These are phyloP conservation scores for Cudoniella acicularis DNA, from an alignment of 495 filamentous ascomycete species.

Conservation along the genomic window DNA sequence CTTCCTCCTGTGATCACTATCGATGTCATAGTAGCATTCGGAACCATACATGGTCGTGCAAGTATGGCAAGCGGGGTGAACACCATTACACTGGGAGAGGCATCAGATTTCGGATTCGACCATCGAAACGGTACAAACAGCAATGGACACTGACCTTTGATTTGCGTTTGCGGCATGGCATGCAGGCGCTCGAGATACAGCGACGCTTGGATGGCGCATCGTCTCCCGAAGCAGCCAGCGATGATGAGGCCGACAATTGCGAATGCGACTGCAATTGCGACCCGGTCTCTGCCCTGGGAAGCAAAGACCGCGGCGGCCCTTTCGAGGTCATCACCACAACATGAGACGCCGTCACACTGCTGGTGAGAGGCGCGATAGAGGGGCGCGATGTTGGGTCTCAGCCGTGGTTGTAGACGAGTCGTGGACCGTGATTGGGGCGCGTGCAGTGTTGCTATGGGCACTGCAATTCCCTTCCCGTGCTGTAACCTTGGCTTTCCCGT, in stretches of 20 bases:
- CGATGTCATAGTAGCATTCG: conserved; percentile 40
- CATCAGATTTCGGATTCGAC: neutral
- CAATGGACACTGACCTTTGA: conserved; percentile 36
- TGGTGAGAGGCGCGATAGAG: too few relatives aligned
- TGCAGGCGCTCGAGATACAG: conserved; percentile 41
- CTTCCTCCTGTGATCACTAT: conserved; percentile 39
- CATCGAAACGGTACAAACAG: neutral
- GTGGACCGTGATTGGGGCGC: neutral
- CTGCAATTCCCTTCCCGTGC: neutral
- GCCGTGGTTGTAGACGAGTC: neutral
- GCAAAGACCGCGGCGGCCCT: neutral
- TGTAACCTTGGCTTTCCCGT: neutral
- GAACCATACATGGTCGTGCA: conserved; percentile 43
- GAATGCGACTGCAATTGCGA: neutral
- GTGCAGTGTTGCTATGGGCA: neutral
- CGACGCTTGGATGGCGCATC: conserved; percentile 23
- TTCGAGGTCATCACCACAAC: neutral
- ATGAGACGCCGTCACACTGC: neutral
- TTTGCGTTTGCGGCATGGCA: conserved; percentile 43
- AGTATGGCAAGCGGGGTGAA: conserved; percentile 38
- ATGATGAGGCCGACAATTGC: neutral
- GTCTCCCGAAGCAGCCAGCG: neutral
- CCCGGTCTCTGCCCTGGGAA: neutral
- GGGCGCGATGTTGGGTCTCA: neutral
- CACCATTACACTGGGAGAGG: conserved; percentile 40